Base-by-base conservation (phyloP, 805 yeast species). In the Ogataea philodendri region DNA sequence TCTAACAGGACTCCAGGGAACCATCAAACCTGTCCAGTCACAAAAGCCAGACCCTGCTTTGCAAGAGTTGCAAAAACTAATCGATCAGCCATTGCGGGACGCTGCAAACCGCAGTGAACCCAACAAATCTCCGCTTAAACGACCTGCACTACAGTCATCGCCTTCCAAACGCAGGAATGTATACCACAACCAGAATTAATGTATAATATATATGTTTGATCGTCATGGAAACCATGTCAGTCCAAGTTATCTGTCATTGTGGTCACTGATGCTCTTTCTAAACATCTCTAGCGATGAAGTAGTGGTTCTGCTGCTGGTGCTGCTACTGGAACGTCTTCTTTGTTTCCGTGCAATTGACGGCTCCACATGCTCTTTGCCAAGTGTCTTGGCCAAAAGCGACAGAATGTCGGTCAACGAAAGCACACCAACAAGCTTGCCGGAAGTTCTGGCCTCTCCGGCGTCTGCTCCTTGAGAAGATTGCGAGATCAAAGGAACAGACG, bases 371-470 rank as follows among this genome's bases (percentile, higher is more conserved):
- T 66, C 67, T 52, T 74, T 74, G 3, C 95, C 96, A 39, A 79
- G 72, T 22, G 74, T 76, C 49, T 79, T 72, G 7, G 96, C 95
- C 44, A 90, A 72, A 27, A 87, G 63, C 11, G 89, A 85, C 32
- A 93, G 65, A 21, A 90, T 81, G 60, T 90, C 98, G 1, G 97
- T 90, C 49, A 93, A 66, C 3, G 96, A 85, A 3, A 93, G 79
- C 16, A 93, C 97, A 25, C 97, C 97, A 36, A 86, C 76, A 43
- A 90, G 70, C 54, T 80, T 84, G 10, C 96, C 96, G 2, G 86
- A 78, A 34, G 80, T 67, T 27, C 81, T 80, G 7, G 45, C 22
- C 32, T 60, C 57, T 13, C 55, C 58, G 16, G 55, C 50, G 10
- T 52, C 56, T n/a, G 45, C 23, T 11, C 41, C 22, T 7, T 46